These are phyloP conservation scores for Komagataella populi DNA, from an alignment of 805 yeast species.

Conservation along the genomic window DNA sequence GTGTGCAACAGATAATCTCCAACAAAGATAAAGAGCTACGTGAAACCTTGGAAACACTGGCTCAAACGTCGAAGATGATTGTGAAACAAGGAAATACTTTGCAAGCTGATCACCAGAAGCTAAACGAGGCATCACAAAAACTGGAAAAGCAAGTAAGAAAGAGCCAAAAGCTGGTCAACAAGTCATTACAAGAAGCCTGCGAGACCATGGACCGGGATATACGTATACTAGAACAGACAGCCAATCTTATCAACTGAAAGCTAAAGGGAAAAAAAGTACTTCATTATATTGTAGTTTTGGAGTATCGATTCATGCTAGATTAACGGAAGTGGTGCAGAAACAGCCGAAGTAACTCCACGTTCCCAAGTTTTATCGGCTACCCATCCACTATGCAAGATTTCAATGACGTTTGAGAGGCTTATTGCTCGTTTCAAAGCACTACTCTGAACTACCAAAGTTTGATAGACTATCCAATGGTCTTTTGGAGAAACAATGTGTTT, in stretches of 20 bases:
- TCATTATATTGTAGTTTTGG: background rate
- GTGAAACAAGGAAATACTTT: constrained; percentile 10
- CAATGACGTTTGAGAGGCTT: constrained; percentile 60
- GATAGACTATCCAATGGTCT: constrained; percentile 50
- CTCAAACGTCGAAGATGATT: constrained; percentile 3
- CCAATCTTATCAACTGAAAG: background rate
- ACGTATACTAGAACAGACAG: constrained; percentile 44
- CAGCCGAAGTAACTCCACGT: background rate
- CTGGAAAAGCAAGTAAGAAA: constrained; percentile 7
- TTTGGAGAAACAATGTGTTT: constrained; percentile 24
- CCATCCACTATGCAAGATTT: constrained; percentile 80
- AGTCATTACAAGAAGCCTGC: constrained; percentile 34
- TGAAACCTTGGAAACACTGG: background rate
- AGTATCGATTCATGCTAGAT: background rate
- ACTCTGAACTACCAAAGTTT: constrained; percentile 55
- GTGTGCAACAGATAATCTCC: background rate
- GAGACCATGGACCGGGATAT: constrained; percentile 63
- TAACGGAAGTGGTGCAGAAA: background rate
- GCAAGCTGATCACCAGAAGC: constrained; percentile 4
- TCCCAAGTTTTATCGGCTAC: constrained; percentile 65
- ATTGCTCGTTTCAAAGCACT: constrained; percentile 55
- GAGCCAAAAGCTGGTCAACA: constrained; percentile 7
- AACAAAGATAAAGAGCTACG: background rate
- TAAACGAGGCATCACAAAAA: constrained; percentile 4
- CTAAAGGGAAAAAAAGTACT: background rate